A percentile compares a stretch with the other conserved stretches of the same genome.
Conservation (phyloP, 2,329 filamentous ascomycete genomes). For the Nemania abortiva region DNA sequence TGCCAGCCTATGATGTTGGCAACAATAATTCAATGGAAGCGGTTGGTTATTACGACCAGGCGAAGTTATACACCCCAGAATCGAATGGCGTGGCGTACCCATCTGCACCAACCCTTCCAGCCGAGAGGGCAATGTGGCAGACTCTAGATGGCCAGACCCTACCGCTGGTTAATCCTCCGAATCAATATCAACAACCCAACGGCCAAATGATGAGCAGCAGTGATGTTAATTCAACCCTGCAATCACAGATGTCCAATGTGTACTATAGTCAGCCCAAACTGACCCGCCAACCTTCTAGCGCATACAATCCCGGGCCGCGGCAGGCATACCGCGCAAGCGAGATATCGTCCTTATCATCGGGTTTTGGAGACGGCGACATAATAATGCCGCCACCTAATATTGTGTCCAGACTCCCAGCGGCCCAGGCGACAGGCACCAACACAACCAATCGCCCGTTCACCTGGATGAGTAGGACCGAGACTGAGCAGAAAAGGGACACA, state of each 20-base stretch:
- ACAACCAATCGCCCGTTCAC: conserved; percentile 50
- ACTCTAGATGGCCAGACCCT: conserved; percentile 35
- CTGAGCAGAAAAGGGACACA: conserved; percentile 58
- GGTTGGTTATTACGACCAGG: conserved; percentile 43
- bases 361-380: conserved; percentile 73
- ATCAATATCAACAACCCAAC: conserved; percentile 47
- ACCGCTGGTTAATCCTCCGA: conserved; percentile 42
- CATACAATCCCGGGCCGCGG: conserved; percentile 53
- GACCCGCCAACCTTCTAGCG: conserved; percentile 53
- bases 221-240: conserved; percentile 49
- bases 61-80: conserved; percentile 40
- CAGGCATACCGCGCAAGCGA: conserved; percentile 60
- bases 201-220: conserved; percentile 45
- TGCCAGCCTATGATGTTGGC: conserved; percentile 46
- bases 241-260: conserved; percentile 53
- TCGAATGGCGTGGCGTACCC: conserved; percentile 39
- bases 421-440: conserved; percentile 38
- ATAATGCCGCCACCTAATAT: conserved; percentile 56
- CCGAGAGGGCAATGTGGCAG: conserved; percentile 38
- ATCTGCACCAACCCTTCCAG: conserved; percentile 36
- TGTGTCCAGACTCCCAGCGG: conserved; percentile 35
- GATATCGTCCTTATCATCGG: conserved; percentile 72
- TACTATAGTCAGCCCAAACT: conserved; percentile 57
- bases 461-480: conserved; percentile 51
- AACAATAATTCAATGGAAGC: conserved; percentile 44